phyloP scores from a whole-genome alignment of 2,329 filamentous ascomycete genomes.

The Diaporthe sp. region DNA sequence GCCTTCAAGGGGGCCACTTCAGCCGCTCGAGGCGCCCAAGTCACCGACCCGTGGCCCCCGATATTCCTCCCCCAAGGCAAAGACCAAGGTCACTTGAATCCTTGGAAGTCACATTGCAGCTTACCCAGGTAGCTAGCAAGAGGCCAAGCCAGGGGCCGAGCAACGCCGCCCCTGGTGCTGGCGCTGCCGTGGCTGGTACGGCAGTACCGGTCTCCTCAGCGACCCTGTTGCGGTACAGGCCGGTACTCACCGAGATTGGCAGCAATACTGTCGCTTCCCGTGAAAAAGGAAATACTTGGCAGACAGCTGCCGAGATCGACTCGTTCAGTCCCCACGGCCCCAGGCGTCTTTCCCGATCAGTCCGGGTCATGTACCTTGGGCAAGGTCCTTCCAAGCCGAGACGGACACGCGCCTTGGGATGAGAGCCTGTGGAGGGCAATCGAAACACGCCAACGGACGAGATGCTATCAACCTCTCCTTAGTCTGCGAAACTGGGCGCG shows the following conservation, averaged over 20 bases:
- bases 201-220: neutral
- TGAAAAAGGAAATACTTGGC: too few species aligned
- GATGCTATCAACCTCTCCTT: conserved; percentile 8
- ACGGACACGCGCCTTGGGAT: neutral
- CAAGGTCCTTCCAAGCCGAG: neutral
- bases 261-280: neutral
- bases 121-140: neutral
- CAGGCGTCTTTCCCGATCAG: neutral
- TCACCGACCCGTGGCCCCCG: neutral
- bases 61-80: neutral
- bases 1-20: neutral
- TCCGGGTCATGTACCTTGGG: neutral
- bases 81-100: neutral
- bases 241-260: conserved; percentile 3
- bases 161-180: neutral
- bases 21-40: neutral
- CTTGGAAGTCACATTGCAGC: neutral
- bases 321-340: neutral
- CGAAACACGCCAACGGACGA: conserved; percentile 19
- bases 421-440: neutral
- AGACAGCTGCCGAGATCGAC: neutral
- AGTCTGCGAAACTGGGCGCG: neutral
- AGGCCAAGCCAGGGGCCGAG: conserved; percentile 10
- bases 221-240: neutral
- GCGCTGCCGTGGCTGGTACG: neutral